These are phyloP conservation scores for Blastobotrys ciferrii DNA, from an alignment of 1,139 yeast species.

Conservation along the genomic window DNA sequence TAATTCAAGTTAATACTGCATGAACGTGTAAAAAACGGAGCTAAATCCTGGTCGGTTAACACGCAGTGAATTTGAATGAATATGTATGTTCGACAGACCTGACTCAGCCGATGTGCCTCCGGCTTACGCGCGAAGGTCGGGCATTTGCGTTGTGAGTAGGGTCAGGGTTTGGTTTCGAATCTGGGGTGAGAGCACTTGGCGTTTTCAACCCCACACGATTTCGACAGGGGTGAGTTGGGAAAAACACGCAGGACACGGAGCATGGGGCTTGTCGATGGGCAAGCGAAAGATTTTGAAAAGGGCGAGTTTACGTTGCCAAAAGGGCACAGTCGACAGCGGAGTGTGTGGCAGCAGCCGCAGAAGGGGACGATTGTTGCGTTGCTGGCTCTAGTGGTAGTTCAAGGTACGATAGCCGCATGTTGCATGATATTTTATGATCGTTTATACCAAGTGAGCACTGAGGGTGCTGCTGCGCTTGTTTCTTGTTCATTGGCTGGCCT, in stretches of 20 bases:
- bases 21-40: too few species aligned
- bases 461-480: slow-evolving; percentile 37
- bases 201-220: too few species aligned
- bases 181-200: too few species aligned
- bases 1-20: too few species aligned
- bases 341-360: slow-evolving; percentile 6
- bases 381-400: slow-evolving; percentile 15
- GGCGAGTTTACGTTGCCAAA: slow-evolving; percentile 3
- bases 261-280: not conserved
- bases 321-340: slow-evolving; percentile 1
- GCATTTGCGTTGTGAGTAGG: too few species aligned
- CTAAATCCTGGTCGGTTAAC: too few species aligned
- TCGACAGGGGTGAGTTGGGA: too few species aligned
- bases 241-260: not conserved
- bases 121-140: too few species aligned
- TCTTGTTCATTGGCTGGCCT: slow-evolving; percentile 37
- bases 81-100: too few species aligned
- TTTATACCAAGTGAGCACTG: slow-evolving; percentile 28
- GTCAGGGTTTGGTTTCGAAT: too few species aligned
- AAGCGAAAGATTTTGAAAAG: slow-evolving; percentile 7
- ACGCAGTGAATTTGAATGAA: too few species aligned
- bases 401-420: slow-evolving; percentile 17
- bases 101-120: too few species aligned
- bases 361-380: not conserved
- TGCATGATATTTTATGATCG: slow-evolving; percentile 25